phyloP scores from a whole-genome alignment of 192 early-diverging fungal genomes.

The Chytriomyces hyalinus region DNA sequence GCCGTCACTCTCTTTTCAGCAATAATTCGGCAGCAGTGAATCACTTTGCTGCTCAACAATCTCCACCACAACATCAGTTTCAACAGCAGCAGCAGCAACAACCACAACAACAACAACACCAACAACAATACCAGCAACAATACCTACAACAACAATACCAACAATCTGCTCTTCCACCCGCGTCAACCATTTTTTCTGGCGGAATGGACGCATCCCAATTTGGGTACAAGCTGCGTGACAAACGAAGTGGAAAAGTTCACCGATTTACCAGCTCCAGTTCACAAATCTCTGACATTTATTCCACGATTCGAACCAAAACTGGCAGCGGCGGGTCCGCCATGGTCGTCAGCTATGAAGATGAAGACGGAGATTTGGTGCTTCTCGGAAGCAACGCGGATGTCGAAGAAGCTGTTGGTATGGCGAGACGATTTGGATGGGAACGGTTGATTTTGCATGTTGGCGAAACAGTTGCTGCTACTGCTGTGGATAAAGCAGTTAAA shows the following conservation, averaged over 20 bases:
- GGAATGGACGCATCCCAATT: slow-evolving; percentile 25
- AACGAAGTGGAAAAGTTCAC: slow-evolving; percentile 34
- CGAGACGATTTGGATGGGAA: slow-evolving; percentile 74
- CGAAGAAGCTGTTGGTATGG: slow-evolving; percentile 81
- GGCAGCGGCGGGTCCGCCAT: slow-evolving; percentile 2
- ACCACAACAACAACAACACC: background rate
- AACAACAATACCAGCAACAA: background rate
- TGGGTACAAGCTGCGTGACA: slow-evolving; percentile 47
- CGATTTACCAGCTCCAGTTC: slow-evolving; percentile 43
- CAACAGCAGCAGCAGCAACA: background rate
- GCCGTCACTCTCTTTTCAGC: background rate
- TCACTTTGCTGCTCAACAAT: too few relatives aligned
- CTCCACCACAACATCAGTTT: background rate
- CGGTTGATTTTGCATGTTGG: slow-evolving; percentile 72
- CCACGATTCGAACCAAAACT: slow-evolving; percentile 24
- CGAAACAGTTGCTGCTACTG: background rate
- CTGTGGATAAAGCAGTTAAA: background rate
- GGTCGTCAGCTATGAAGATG: slow-evolving; percentile 75
- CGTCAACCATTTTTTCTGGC: slow-evolving; percentile 17
- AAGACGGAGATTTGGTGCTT: slow-evolving; percentile 86
- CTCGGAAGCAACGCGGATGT: slow-evolving; percentile 80
- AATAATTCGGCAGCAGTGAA: background rate
- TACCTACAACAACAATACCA: background rate
- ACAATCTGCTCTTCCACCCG: background rate
- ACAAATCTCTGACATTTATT: slow-evolving; percentile 21